These are phyloP conservation scores for Sedum album DNA, from an alignment of 164 flowering plant genomes.

Conservation along the genomic window DNA sequence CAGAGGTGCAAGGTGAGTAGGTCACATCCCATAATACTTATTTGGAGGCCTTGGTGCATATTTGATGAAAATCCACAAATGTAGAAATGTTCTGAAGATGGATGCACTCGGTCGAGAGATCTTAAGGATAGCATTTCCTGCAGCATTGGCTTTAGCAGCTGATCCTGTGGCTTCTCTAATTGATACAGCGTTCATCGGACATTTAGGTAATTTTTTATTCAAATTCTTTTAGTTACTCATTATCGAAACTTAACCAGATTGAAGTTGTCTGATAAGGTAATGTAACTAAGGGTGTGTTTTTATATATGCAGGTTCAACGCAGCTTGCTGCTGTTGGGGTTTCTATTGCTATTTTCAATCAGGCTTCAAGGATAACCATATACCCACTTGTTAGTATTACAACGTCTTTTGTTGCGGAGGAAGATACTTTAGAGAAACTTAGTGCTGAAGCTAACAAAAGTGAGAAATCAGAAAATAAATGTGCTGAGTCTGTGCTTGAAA, in stretches of 20 bases:
- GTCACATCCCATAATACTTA: too few species aligned
- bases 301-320: conserved; percentile 23
- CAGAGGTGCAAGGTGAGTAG: conserved; percentile 4
- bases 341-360: conserved; percentile 42
- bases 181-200: conserved; percentile 71
- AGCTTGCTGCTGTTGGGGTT: conserved; percentile 44
- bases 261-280: neutral
- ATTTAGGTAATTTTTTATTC: conserved; percentile 26
- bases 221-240: neutral
- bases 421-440: conserved; percentile 22
- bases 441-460: conserved; percentile 4
- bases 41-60: too few species aligned
- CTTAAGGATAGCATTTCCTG: conserved; percentile 51
- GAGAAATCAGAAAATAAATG: conserved; percentile 8
- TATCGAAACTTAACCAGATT: neutral
- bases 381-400: conserved; percentile 38
- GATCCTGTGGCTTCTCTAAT: conserved; percentile 70
- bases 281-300: neutral
- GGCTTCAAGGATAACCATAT: conserved; percentile 38
- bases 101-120: conserved; percentile 54
- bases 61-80: neutral
- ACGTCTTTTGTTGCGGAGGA: conserved; percentile 51
- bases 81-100: conserved; percentile 46
- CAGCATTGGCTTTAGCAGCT: conserved; percentile 68
- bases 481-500: conserved; percentile 15